Conservation (phyloP, 495 filamentous ascomycete genomes). For the Diplogelasinospora grovesii region DNA sequence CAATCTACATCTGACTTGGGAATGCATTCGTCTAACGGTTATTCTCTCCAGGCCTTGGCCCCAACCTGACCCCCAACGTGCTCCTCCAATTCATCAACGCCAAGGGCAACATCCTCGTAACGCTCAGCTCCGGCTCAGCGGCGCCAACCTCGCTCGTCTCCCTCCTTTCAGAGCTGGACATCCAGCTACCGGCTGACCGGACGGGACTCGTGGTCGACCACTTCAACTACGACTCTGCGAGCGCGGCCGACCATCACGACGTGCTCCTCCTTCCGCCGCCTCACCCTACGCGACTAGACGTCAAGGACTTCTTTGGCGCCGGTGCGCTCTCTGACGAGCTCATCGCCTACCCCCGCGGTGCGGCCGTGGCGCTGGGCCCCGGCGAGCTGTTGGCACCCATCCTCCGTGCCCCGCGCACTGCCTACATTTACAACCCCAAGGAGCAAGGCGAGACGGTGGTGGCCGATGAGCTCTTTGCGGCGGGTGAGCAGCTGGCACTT, state of each 20-base stretch:
- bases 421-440: conserved; percentile 93
- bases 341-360: conserved; percentile 72
- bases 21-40: conserved; percentile 34
- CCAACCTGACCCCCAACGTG: conserved; percentile 74
- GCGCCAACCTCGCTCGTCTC: conserved; percentile 75
- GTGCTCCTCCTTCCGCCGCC: conserved; percentile 71
- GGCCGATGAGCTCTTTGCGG: conserved; percentile 76
- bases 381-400: conserved; percentile 72
- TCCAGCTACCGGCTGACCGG: conserved; percentile 79
- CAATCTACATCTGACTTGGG: neutral
- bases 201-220: conserved; percentile 83
- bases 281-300: conserved; percentile 52
- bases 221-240: conserved; percentile 81
- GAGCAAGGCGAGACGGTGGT: conserved; percentile 64
- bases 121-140: conserved; percentile 67
- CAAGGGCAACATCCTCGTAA: conserved; percentile 84
- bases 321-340: conserved; percentile 42
- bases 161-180: conserved; percentile 84
- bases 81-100: conserved; percentile 88
- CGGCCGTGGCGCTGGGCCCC: conserved; percentile 75
- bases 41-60: conserved; percentile 78
- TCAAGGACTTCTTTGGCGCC: conserved; percentile 74
- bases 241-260: conserved; percentile 77
- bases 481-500: conserved; percentile 73
- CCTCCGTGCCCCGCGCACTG: conserved; percentile 69